Percentiles rank a stretch among this genome's conserved stretches.
Evolutionary conservation across 768 basidiomycete genomes (phyloP).

Genomic region (Suillus luteus): DNA sequence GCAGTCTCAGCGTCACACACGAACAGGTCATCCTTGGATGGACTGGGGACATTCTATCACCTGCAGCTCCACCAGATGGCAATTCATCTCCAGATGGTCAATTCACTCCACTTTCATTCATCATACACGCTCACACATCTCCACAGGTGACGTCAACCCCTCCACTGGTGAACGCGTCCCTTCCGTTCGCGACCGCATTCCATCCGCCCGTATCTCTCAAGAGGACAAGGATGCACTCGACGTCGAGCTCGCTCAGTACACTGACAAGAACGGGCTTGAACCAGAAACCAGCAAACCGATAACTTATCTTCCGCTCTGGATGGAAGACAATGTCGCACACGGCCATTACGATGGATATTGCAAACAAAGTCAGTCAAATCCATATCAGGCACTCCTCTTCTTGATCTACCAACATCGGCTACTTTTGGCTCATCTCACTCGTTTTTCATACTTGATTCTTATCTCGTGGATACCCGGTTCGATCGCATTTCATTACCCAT

Average conservation of each 20-base stretch:
- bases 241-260: conserved; percentile 61
- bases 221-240: conserved; percentile 71
- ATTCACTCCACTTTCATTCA: conserved; percentile 8
- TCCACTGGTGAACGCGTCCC: conserved; percentile 15
- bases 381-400: conserved; percentile 16
- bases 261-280: conserved; percentile 35
- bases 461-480: background rate
- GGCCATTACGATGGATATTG: conserved; percentile 98
- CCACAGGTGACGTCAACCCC: conserved; percentile 9
- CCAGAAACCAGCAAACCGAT: conserved; percentile 50
- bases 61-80: conserved; percentile 31
- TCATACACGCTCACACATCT: conserved; percentile 13
- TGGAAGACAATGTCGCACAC: conserved; percentile 86
- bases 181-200: conserved; percentile 40
- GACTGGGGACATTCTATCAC: conserved; percentile 82
- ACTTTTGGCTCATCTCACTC: conserved; percentile 3
- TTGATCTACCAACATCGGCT: conserved; percentile 2
- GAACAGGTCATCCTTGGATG: conserved; percentile 93
- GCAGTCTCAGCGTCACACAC: conserved; percentile 78
- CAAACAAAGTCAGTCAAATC: conserved; percentile 79
- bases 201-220: conserved; percentile 51
- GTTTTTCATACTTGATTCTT: background rate
- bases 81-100: conserved; percentile 28
- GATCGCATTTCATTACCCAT: background rate
- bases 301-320: conserved; percentile 87